Percentiles rank a stretch among this genome's conserved stretches.
Evolutionary conservation across 2,329 filamentous ascomycete species (phyloP).

Genomic region (Chrysoporthe austroafricana): DNA sequence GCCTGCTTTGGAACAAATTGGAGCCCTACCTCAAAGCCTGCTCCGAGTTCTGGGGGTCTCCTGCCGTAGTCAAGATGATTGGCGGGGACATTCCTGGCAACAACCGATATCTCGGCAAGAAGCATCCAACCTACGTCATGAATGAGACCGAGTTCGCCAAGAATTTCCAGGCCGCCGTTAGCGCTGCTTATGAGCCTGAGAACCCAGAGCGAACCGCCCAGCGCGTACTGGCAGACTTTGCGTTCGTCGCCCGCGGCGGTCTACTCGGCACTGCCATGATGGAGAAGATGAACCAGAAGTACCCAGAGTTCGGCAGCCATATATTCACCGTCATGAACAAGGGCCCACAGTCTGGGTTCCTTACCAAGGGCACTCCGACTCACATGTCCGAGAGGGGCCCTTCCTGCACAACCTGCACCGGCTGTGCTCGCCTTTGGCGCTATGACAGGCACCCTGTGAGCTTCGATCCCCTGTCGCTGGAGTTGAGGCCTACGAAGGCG

Average conservation of each 20-base stretch:
- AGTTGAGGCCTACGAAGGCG: background rate
- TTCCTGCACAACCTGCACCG: background rate
- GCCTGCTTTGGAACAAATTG: background rate
- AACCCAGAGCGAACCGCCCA: background rate
- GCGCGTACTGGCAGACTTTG: background rate
- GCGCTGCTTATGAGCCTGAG: background rate
- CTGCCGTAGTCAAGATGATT: background rate
- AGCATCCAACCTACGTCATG: background rate
- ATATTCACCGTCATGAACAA: background rate
- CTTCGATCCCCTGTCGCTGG: background rate
- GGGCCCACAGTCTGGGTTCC: background rate
- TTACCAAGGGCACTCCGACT: background rate
- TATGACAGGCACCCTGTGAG: background rate
- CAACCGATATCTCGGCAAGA: background rate
- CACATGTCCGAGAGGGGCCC: background rate
- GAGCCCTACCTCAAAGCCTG: background rate
- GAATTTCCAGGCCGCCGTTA: background rate
- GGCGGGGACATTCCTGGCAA: no score
- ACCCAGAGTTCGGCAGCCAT: background rate
- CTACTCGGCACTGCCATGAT: background rate
- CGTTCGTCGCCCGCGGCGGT: background rate
- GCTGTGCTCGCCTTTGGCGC: background rate
- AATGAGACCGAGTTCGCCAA: background rate
- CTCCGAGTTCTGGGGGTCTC: background rate
- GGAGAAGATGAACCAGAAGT: background rate